phyloP scores from a whole-genome alignment of 140 eudicot genomes.

The Ambrosia hybrid region DNA sequence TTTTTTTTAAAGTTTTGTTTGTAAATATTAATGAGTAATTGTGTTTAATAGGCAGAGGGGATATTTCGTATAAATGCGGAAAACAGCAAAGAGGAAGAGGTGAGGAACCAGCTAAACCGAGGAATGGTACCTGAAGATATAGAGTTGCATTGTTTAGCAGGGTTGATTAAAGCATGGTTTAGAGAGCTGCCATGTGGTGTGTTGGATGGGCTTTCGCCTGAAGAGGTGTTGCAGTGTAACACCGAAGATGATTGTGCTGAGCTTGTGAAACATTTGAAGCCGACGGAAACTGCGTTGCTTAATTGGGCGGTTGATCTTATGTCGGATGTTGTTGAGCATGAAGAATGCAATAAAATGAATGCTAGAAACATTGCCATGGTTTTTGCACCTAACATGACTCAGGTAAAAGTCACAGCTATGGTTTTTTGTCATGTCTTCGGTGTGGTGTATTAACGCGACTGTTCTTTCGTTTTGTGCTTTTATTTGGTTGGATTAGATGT shows the following conservation, averaged over 20 bases:
- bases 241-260: slow-evolving; percentile 64
- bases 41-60: slow-evolving; percentile 72
- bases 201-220: slow-evolving; percentile 94
- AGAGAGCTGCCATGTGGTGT: slow-evolving; percentile 94
- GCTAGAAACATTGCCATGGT: slow-evolving; percentile 99
- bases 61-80: slow-evolving; percentile 94
- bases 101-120: slow-evolving; percentile 79
- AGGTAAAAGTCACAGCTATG: slow-evolving; percentile 40
- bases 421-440: no score
- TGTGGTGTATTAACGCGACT: no score
- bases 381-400: slow-evolving; percentile 97
- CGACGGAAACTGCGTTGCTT: slow-evolving; percentile 84
- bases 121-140: slow-evolving; percentile 89
- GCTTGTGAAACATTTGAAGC: slow-evolving; percentile 72
- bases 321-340: slow-evolving; percentile 95
- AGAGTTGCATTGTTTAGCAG: slow-evolving; percentile 92
- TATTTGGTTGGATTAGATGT: slow-evolving; percentile 53
- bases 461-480: background rate
- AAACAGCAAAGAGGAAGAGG: slow-evolving; percentile 87
- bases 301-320: slow-evolving; percentile 96
- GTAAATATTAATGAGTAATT: background rate
- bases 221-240: slow-evolving; percentile 76
- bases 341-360: slow-evolving; percentile 88
- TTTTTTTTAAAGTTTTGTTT: background rate
- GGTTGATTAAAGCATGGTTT: slow-evolving; percentile 93